A percentile compares a stretch with the other conserved stretches of the same genome.
Conservation (phyloP, 768 basidiomycete genomes). For the Cyathus striatus region DNA sequence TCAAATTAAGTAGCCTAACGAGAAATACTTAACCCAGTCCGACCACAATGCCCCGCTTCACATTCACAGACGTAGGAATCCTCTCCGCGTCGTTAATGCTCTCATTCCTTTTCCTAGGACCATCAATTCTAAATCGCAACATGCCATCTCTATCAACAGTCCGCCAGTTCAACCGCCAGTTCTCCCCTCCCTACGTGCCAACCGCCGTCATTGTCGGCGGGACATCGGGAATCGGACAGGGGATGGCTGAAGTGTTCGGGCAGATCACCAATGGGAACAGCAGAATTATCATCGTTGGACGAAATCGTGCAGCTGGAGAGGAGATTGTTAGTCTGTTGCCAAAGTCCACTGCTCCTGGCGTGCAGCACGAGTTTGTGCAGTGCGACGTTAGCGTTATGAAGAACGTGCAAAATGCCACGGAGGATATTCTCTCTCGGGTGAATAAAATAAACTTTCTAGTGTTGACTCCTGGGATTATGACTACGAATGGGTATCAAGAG, state of each 20-base stretch:
- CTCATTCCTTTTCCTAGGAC: too few species aligned
- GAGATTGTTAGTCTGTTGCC: constrained; percentile 29
- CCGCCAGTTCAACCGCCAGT: constrained; percentile 19
- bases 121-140: too few species aligned
- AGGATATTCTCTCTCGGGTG: constrained; percentile 25
- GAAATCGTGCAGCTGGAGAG: constrained; percentile 35
- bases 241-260: constrained; percentile 34
- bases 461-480: constrained; percentile 36
- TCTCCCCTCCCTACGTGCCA: constrained; percentile 13
- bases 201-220: constrained; percentile 27
- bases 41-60: too few species aligned
- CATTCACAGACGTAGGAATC: too few species aligned
- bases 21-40: too few species aligned
- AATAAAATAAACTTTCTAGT: constrained; percentile 48
- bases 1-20: too few species aligned
- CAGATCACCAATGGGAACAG: constrained; percentile 35
- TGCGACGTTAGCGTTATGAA: constrained; percentile 42
- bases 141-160: constrained; percentile 18
- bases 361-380: constrained; percentile 35
- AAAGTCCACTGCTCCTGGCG: constrained; percentile 13
- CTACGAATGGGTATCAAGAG: constrained; percentile 27
- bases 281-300: constrained; percentile 39
- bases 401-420: constrained; percentile 30
- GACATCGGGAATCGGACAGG: too few species aligned
- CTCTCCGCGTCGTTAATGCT: too few species aligned